Evolutionary conservation across 768 basidiomycete species (phyloP).

Genomic region (Russula sp.): DNA sequence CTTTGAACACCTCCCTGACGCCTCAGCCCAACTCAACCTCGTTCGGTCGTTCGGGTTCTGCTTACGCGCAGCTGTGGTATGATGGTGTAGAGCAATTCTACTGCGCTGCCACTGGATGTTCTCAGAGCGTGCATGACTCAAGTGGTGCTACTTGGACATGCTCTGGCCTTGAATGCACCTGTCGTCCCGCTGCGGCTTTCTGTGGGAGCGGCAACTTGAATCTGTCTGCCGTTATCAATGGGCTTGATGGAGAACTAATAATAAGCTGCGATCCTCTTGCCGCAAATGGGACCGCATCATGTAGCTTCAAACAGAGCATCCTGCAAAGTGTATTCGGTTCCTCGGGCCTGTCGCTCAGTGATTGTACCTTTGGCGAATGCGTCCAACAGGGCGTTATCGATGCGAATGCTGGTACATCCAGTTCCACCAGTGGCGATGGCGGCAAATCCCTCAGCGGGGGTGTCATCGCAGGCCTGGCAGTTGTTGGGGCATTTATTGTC

Average conservation of each 20-base stretch:
- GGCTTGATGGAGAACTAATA: slow-evolving; percentile 53
- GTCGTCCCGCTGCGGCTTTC: slow-evolving; percentile 61
- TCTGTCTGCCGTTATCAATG: slow-evolving; percentile 57
- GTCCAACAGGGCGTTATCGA: slow-evolving; percentile 76
- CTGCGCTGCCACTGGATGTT: slow-evolving; percentile 67
- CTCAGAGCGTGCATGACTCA: slow-evolving; percentile 41
- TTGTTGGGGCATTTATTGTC: slow-evolving; percentile 61
- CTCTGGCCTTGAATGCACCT: slow-evolving; percentile 64
- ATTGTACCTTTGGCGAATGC: slow-evolving; percentile 86
- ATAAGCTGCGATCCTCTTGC: slow-evolving; percentile 55
- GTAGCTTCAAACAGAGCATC: slow-evolving; percentile 67
- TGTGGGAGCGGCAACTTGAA: slow-evolving; percentile 52
- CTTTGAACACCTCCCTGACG: slow-evolving; percentile 58
- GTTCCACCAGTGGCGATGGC: slow-evolving; percentile 21
- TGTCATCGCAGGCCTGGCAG: slow-evolving; percentile 85
- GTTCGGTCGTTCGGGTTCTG: slow-evolving; percentile 44
- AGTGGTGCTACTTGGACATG: slow-evolving; percentile 60
- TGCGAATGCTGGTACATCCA: slow-evolving; percentile 29
- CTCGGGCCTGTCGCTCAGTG: slow-evolving; percentile 60
- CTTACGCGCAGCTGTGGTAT: slow-evolving; percentile 71
- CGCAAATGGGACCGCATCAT: slow-evolving; percentile 45
- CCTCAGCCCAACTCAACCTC: slow-evolving; percentile 57
- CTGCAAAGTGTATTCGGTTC: slow-evolving; percentile 68
- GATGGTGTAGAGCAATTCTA: slow-evolving; percentile 84
- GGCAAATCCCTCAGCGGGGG: slow-evolving; percentile 58